Base-by-base conservation (phyloP, 2,329 filamentous ascomycete species). In the Calycina herbarum region DNA sequence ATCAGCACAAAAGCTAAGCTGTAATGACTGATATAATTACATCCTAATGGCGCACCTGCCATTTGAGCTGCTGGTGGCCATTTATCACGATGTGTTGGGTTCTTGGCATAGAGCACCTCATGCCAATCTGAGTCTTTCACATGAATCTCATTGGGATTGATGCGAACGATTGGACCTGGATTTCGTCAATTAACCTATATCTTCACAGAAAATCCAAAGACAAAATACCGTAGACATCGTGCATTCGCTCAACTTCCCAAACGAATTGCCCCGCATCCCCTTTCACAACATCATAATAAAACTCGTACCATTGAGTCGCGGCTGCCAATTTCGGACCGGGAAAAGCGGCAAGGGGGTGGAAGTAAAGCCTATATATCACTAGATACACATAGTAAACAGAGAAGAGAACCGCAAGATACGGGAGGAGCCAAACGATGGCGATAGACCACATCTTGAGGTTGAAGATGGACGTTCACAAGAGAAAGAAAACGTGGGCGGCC, bases 301-400 rank as follows among this genome's bases (percentile, higher is more conserved):
- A 59, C 38, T 70, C 66, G 45, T 74, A 74, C 71, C 68, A 73
- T 48, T 58, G 59, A 7, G 72, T 74, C 33, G 73, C 66, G 11
- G 76, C 75, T 8, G 76, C 74, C 0, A 74, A 61, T 45, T 65
- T 74, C 10, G 76, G 76, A 3, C 76, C 76, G 2, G 72, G 74
- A 61, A 77, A 76, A 2, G 63, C 57, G 7, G 72, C 69, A 13
- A 77, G 66, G 10, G 74, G 75, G 60, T 73, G 70, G 7, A 77
- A 69, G 60, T 67, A 77, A 27, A 78, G 70, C 57, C 76, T 74
- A 48, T 69, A 69, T 35, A 59, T 33, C 3, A 35, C 56, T 31
- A 57, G 13, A 57, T 7, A 51, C 17, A 51, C 20, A 27, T 24
- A 51, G 20, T 51, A 27, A 11, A 51, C n/a, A 51, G 13, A 51